Evolutionary conservation across 805 yeast genomes (phyloP).

Genomic region (Candida vartiovaarae): DNA sequence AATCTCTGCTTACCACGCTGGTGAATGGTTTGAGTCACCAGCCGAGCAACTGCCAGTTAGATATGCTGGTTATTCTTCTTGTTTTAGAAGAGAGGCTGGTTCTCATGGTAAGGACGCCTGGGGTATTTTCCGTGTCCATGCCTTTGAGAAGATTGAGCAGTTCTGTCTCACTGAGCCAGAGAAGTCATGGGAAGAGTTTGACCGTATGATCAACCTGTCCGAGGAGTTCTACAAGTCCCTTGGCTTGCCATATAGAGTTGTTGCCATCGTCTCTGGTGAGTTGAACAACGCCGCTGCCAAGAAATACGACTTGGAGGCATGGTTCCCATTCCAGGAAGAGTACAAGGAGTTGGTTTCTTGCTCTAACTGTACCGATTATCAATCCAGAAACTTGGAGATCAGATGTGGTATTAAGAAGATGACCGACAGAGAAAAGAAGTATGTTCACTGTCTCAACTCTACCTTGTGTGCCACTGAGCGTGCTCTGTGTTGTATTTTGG

Average conservation of each 20-base stretch:
- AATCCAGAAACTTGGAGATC: constrained; percentile 96
- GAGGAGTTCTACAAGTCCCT: constrained; percentile 92
- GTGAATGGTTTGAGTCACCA: constrained; percentile 98
- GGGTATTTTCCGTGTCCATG: constrained; percentile 99
- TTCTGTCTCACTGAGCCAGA: constrained; percentile 95
- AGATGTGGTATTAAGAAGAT: constrained; percentile 97
- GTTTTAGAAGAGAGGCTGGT: constrained; percentile 99
- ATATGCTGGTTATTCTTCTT: constrained; percentile 96
- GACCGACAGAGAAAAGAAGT: constrained; percentile 93
- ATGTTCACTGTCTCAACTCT: constrained; percentile 97
- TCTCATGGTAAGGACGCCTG: constrained; percentile 99
- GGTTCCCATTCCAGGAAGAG: constrained; percentile 99
- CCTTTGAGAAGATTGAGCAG: constrained; percentile 97
- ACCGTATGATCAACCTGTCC: constrained; percentile 83
- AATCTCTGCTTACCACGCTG: constrained; percentile 93
- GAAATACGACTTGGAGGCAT: constrained; percentile 97
- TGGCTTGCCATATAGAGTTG: constrained; percentile 93
- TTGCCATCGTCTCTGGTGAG: constrained; percentile 97
- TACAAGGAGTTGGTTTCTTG: constrained; percentile 97
- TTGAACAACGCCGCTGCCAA: constrained; percentile 98
- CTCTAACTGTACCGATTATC: constrained; percentile 99
- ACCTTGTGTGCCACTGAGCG: constrained; percentile 97
- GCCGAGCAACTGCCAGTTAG: constrained; percentile 93
- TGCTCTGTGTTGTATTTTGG: constrained; percentile 94
- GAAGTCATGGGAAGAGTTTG: constrained; percentile 96